Evolutionary conservation across 1,139 yeast genomes (phyloP), one percentile per base, ranked within the genome.

Genomic region (Oligophagozyma castellii): DNA sequence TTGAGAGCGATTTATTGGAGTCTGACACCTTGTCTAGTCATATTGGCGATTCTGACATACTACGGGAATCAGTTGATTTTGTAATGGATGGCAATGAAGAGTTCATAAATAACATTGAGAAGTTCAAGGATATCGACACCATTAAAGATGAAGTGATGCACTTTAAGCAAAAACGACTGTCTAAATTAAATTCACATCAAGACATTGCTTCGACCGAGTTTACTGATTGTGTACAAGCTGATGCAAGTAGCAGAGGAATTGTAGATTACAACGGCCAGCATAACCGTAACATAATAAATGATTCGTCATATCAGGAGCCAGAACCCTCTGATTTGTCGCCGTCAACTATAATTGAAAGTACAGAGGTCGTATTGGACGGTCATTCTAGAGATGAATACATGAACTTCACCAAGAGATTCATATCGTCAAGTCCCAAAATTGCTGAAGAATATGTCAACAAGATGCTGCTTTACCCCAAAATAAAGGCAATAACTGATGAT

Each of bases 341-440:
- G n/a, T n/a, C n/a, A n/a, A n/a, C n/a, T n/a, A n/a, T n/a, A n/a
- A n/a, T n/a, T n/a, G n/a, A n/a, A n/a, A n/a, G n/a, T n/a, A n/a
- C n/a, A n/a, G n/a, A n/a, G n/a, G 7, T 27, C 23, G 12, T 23
- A 7, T 12, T 28, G n/a, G 35, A 36, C 20, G 50, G 43, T 4
- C 40, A 39, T 18, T 25, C 40, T 14, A 41, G 39, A 24, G 36
- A 34, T 5, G 43, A 40, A 34, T 48, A 49, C 31, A 25, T 48
- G 30, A 34, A 40, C 20, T 51, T 51, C 30, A 48, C 55, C 3
- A 42, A 48, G 30, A 47, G 48, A 15, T 48, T 45, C 26, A 44
- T 51, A 6, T 49, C 56, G 4, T 46, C 55, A 2, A 53, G 50
- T 28, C 53, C 53, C 14, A 48, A 46, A 21, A 42, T 51, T 21